Base-by-base conservation (phyloP, 2,329 filamentous ascomycete species). In the Gaeumannomyces sp. region DNA sequence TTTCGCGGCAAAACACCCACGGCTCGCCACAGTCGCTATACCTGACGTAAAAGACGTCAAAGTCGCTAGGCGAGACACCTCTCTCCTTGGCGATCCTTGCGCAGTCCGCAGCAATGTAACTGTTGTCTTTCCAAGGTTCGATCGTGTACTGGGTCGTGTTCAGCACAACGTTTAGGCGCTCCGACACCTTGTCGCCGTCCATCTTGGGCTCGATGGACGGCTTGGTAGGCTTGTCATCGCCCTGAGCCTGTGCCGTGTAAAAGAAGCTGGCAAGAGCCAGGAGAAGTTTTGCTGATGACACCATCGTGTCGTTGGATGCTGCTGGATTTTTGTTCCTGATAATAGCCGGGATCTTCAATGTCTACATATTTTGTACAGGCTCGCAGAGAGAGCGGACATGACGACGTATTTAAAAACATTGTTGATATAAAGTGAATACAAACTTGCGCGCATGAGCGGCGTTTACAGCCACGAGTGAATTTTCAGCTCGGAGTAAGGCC, bases 1-100 rank as follows among this genome's bases (percentile, higher is more conserved):
- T 35, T 11, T 63, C 45, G 22, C 53, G 45, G 29, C 61, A 63
- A 35, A 63, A 56, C 11, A 57, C 29, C 61, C 61, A 63, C 27
- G 61, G 61, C 28, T 57, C 61, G 16, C 31, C 53, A 10, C 61
- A 63, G 29, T 63, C 61, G 29, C n/a, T 29, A 29, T 63, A 63
- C 31, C n/a, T 16, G 25, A 31, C 61, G 53, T 58, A 33, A 19
- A 57, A 57, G 11, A 58, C 56, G 27, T 13, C 56, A 14, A 58
- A 53, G 50, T 63, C 53, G 8, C 28, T 38, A 33, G 60, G 33
- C n/a, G 33, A 38, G 10, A 61, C 14, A 7, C n/a, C 22, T 10
- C 22, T 53, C 45, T 53, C 33, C 60, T 38, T 61, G 33, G 33
- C 60, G 13, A 61, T 38, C 33, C 33, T 38, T 28, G 33, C 38